Evolutionary conservation across 2,329 filamentous ascomycete genomes (phyloP), one percentile per base, ranked within the genome.

Genomic region (Epichloe bromicola): DNA sequence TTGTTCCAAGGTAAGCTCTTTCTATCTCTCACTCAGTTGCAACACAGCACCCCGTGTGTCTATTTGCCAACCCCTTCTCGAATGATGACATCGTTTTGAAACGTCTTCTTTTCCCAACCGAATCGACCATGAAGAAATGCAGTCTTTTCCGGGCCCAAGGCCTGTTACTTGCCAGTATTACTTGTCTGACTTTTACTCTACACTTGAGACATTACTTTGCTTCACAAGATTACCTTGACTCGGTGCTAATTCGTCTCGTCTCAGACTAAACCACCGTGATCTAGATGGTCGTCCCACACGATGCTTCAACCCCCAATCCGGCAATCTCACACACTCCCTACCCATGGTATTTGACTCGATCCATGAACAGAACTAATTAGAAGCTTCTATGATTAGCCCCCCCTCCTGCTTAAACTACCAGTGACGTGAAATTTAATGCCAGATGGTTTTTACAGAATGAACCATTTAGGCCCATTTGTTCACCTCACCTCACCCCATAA

Each of bases 111-210:
- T 88, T 86, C 83, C 83, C 78, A 82, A 76, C 84, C 73, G 84
- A 90, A 78, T 88, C 86, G 86, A 81, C 84, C 83, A 83, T 90
- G 86, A 88, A 80, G 82, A 87, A 83, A 52, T 65, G 72, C 65
- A 73, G 74, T 77, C 78, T 84, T 73, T 78, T 74, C 80, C 82
- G 83, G 80, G 73, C 71, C 70, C 70, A 70, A 67, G 76, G 48
- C 80, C 82, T 87, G 86, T 84, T 89, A 89, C 86, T 89, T 86
- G 86, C 86, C 86, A 90, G 86, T 89, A 89, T 83, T 74, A 70
- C 73, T 78, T 82, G 82, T 86, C 85, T 88, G 85, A 88, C 61
- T 61, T 56, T 10, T 4, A 30, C 63, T 60, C 1, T 10, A 30
- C 26, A 59, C 64, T 57, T 49, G 33, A 51, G 51, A 36, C 52